These are phyloP conservation scores for Monosporascus sp. DNA, from an alignment of 2,329 filamentous ascomycete genomes.

Conservation along the genomic window DNA sequence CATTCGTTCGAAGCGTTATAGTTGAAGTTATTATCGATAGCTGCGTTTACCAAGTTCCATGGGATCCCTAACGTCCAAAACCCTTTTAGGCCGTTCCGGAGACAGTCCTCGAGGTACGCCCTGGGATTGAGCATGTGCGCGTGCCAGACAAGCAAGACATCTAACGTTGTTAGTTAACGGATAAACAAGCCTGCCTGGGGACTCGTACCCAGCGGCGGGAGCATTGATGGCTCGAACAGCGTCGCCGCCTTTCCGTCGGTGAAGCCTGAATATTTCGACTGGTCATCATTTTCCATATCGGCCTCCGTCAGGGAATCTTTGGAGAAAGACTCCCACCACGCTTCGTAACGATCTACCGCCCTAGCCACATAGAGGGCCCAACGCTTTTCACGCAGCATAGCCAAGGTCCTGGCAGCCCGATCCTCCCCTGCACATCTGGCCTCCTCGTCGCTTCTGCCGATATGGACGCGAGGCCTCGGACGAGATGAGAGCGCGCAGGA, in stretches of 20 bases:
- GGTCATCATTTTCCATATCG: conserved; percentile 27
- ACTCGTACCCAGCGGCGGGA: conserved; percentile 54
- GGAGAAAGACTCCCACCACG: conserved; percentile 52
- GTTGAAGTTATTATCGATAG: conserved; percentile 54
- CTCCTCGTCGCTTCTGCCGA: no score
- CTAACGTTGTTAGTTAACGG: conserved; percentile 31
- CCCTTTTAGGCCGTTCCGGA: conserved; percentile 49
- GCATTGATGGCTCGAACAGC: conserved; percentile 33
- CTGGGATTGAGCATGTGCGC: conserved; percentile 73
- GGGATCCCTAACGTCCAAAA: conserved; percentile 62
- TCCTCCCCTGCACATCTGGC: conserved; percentile 15
- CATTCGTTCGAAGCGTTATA: conserved; percentile 44
- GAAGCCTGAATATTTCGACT: conserved; percentile 29
- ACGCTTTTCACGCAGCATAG: conserved; percentile 61
- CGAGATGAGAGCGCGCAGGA: conserved; percentile 25
- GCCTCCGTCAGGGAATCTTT: conserved; percentile 25
- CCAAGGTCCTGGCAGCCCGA: conserved; percentile 37
- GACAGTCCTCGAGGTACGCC: conserved; percentile 67
- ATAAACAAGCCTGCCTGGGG: conserved; percentile 1
- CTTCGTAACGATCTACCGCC: conserved; percentile 62
- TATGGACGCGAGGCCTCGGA: background rate
- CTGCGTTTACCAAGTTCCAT: conserved; percentile 53
- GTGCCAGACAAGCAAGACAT: conserved; percentile 77
- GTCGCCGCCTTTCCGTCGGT: conserved; percentile 14
- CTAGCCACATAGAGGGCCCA: conserved; percentile 66